phyloP scores from a whole-genome alignment of 2,329 filamentous ascomycete genomes.

The Neonectria coccinea region DNA sequence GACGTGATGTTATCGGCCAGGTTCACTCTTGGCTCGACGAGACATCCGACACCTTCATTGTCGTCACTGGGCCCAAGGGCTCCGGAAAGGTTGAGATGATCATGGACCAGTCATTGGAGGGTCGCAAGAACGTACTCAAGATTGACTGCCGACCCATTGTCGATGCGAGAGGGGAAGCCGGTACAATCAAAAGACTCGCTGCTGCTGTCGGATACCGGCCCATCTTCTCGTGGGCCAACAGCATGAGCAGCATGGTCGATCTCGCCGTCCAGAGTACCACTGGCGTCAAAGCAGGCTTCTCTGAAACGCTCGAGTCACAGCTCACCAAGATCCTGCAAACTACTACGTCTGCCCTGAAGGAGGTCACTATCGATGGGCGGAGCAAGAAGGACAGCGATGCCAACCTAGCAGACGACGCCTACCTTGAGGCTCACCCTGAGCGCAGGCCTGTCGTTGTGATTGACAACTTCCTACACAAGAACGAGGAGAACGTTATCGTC shows the following conservation, averaged over 20 bases:
- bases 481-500: constrained; percentile 70
- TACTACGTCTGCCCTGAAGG: constrained; percentile 81
- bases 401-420: constrained; percentile 83
- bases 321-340: constrained; percentile 90
- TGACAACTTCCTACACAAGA: constrained; percentile 91
- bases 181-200: constrained; percentile 85
- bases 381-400: constrained; percentile 80
- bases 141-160: constrained; percentile 95
- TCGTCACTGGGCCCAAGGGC: constrained; percentile 91
- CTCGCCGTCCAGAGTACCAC: constrained; percentile 94
- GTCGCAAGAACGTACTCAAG: constrained; percentile 80
- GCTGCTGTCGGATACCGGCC: constrained; percentile 89
- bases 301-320: constrained; percentile 90
- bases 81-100: constrained; percentile 92
- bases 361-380: constrained; percentile 77
- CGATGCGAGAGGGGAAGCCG: constrained; percentile 88
- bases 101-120: constrained; percentile 83
- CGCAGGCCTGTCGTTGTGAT: constrained; percentile 85
- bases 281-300: constrained; percentile 93
- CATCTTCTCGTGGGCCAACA: constrained; percentile 97
- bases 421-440: constrained; percentile 90
- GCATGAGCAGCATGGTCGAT: constrained; percentile 90
- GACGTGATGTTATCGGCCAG: constrained; percentile 83
- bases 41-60: constrained; percentile 90
- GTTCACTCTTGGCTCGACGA: constrained; percentile 89